Evolutionary conservation across 192 early-diverging fungal genomes (phyloP), one percentile per base, ranked within the genome.

Genomic region (Coemansia sp.): DNA sequence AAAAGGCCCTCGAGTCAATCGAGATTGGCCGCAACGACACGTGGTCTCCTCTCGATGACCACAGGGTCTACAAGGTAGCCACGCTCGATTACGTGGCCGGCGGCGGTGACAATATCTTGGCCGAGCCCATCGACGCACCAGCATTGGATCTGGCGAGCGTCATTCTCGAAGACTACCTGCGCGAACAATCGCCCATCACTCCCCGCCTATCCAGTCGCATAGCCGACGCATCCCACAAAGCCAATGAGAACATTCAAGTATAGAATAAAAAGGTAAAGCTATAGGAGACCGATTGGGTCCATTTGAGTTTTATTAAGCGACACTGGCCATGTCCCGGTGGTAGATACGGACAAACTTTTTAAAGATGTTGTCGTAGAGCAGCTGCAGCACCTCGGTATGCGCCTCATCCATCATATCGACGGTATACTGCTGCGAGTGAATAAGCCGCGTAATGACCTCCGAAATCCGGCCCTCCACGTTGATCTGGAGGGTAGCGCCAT

Each of bases 401-500:
- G 70, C 76, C 38, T 74, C 66, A 28, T 78, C 76, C 60, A 78
- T 74, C 75, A 77, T 77, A 18, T 77, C 75, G 6, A 73, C 64
- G 9, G 64, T 72, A 31, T 77, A 77, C 45, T 73, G 54, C 38
- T 73, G 60, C 20, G 68, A 66, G 32, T 67, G 64, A 18, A 77
- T 67, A 5, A 58, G 38, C 0, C 69, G 33, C 9, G 75, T 77
- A 40, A 77, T 72, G 16, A 41, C 54, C 18, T 72, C 68, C 0
- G 65, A 62, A 27, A 67, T 73, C 4, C 60, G 54, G 25, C 68
- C 75, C 39, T 64, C 64, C 5, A 77, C 51, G 44, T 77, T 73
- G 36, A 73, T 64, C 39, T 72, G 68, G 34, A 73, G 57, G 13
- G 69, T 72, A 6, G 68, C 60, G 3, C 69, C 75, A 18, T 71